Base-by-base conservation (phyloP, 345 rosid genomes). In the Populus ilicifolia region DNA sequence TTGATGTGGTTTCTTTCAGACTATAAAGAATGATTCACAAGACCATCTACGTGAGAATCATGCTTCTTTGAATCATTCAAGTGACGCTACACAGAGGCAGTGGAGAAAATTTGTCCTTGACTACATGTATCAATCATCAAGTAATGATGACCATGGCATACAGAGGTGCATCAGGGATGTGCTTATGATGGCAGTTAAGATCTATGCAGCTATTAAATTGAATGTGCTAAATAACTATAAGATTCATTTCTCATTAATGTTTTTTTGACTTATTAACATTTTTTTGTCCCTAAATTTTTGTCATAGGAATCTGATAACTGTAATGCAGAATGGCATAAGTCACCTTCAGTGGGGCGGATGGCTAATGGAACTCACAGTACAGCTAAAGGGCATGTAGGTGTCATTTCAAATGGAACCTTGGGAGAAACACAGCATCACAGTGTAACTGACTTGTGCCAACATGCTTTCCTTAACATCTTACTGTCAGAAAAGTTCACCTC, bases 401-500 rank as follows among this genome's bases (percentile, higher is more conserved):
- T 80, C 48, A 81, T 46, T 61, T 78, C 87, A 71, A 84, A 84
- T 82, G 89, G 77, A 72, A 78, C 83, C 77, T 65, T 73, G 76
- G 72, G 66, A 33, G 90, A 77, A 78, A 71, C 87, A 30, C 77
- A 66, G 72, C 70, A 71, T 76, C 82, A 66, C 74, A 78, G 83
- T 41, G 86, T 77, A 33, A 92, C 88, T 27, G 90, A 88, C 59
- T 81, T 77, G 85, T 92, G 95, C 83, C 93, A 80, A 81, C 83
- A 72, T 79, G 91, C 88, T 81, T 88, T 96, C 76, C 86, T 84
- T 77, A 82, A 87, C 63, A 89, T 91, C 67, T 66, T 93, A 73
- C 81, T 82, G 65, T 93, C 99, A 27, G 89, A 90, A 80, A 89
- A 91, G 80, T 96, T 93, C 84, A 84, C 86, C 52, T 89, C 83